A percentile compares a stretch with the other conserved stretches of the same genome.
These are phyloP conservation scores for Ramaria sp. DNA, from an alignment of 768 basidiomycete species.

Conservation along the genomic window DNA sequence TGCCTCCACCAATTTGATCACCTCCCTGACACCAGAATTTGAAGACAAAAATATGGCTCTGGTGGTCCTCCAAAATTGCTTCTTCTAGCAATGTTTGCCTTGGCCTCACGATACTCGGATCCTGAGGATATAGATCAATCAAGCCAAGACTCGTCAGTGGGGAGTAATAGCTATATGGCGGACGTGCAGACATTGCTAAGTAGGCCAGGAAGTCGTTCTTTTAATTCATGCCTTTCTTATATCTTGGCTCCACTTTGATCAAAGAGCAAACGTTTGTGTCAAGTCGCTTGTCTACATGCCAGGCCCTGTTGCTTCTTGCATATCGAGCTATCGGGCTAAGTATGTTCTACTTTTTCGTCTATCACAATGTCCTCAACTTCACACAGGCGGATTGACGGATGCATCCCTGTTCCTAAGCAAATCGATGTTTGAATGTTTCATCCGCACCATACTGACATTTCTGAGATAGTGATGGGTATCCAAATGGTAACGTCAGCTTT, in stretches of 20 bases:
- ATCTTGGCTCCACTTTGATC: neutral
- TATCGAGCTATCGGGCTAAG: constrained; percentile 84
- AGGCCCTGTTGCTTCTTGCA: constrained; percentile 70
- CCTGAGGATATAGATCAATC: constrained; percentile 18
- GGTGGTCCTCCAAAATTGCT: constrained; percentile 38
- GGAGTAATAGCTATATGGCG: constrained; percentile 58
- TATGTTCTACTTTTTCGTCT: neutral
- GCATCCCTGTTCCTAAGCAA: neutral
- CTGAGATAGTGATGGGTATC: constrained; percentile 76
- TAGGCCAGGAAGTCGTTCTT: neutral
- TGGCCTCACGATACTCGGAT: constrained; percentile 61
- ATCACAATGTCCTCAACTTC: neutral
- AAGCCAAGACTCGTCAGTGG: constrained; percentile 15
- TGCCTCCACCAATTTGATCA: neutral
- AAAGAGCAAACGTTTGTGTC: constrained; percentile 52
- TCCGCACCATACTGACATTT: constrained; percentile 55
- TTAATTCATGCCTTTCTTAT: neutral
- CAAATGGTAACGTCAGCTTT: constrained; percentile 38
- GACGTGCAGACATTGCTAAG: constrained; percentile 52
- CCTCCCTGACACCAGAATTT: neutral
- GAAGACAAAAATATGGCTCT: neutral
- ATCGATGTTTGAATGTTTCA: neutral
- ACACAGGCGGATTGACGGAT: neutral
- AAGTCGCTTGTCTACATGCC: constrained; percentile 62
- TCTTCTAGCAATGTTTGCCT: constrained; percentile 73